Percentiles rank a stretch among this genome's conserved stretches.
Evolutionary conservation across 129 eudicot species (phyloP).

Genomic region (Flaveria brownii): DNA sequence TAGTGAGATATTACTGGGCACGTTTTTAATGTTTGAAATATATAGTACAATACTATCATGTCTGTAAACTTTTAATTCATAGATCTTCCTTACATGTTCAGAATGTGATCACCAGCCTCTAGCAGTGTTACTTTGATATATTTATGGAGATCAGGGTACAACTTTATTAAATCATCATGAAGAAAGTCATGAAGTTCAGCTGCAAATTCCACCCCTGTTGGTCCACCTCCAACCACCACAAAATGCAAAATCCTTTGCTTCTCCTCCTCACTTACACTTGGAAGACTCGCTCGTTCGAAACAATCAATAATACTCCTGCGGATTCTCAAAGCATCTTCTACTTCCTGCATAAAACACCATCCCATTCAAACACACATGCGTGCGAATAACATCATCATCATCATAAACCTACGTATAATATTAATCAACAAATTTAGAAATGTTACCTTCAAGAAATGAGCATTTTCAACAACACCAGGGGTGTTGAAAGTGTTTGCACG

Average conservation of each 20-base stretch:
- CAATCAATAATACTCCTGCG: conserved; percentile 68
- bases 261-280: conserved; percentile 62
- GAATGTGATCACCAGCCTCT: conserved; percentile 72
- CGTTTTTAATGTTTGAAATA: too few species aligned
- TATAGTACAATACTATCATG: neutral
- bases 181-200: conserved; percentile 87
- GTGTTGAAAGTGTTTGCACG: conserved; percentile 77
- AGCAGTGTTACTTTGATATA: conserved; percentile 63
- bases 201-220: conserved; percentile 85
- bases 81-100: conserved; percentile 59
- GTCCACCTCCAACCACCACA: conserved; percentile 91
- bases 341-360: conserved; percentile 46
- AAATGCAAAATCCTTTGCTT: conserved; percentile 72
- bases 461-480: conserved; percentile 76
- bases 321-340: conserved; percentile 74
- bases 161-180: conserved; percentile 49
- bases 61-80: neutral
- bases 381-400: neutral
- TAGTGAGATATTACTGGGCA: too few species aligned
- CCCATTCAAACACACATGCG: neutral
- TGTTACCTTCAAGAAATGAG: conserved; percentile 39
- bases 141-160: conserved; percentile 57
- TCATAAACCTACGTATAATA: neutral
- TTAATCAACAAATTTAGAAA: neutral
- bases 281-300: conserved; percentile 82